Conservation (phyloP, 805 yeast genomes). For the Starmerella powellii region DNA sequence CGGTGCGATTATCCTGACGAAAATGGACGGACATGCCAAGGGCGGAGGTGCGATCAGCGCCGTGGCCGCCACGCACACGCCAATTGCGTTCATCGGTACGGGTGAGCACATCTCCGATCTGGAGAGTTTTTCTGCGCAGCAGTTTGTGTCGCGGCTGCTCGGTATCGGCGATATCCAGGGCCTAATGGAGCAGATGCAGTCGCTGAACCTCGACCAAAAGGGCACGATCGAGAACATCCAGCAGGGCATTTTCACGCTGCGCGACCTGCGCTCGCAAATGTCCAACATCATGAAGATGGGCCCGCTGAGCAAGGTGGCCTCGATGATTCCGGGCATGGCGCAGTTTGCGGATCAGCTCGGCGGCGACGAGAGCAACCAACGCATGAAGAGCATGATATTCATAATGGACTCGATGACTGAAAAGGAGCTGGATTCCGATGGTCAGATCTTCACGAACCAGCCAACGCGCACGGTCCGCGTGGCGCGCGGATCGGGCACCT, state of each 20-base stretch:
- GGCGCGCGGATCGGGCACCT: conserved; percentile 88
- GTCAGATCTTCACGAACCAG: conserved; percentile 60
- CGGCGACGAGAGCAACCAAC: conserved; percentile 79
- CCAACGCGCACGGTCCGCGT: conserved; percentile 81
- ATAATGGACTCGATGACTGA: conserved; percentile 94
- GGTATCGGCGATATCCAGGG: conserved; percentile 96
- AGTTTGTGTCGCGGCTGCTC: conserved; percentile 78
- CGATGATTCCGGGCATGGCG: conserved; percentile 89
- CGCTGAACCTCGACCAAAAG: conserved; percentile 76
- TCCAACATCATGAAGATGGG: conserved; percentile 94
- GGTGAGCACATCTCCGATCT: conserved; percentile 94
- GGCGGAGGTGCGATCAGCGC: conserved; percentile 99
- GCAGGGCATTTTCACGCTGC: conserved; percentile 85
- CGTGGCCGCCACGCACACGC: conserved; percentile 92
- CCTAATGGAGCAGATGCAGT: conserved; percentile 83
- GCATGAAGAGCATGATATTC: conserved; percentile 76
- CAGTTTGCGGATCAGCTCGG: conserved; percentile 75
- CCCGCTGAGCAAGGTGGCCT: conserved; percentile 83
- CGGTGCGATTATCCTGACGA: conserved; percentile 89
- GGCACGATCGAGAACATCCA: conserved; percentile 77
- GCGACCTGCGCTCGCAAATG: conserved; percentile 91
- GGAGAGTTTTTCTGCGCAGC: conserved; percentile 79
- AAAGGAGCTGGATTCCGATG: conserved; percentile 82
- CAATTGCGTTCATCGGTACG: conserved; percentile 91
- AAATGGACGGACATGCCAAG: conserved; percentile 97